Conservation (phyloP, 306 rosid genomes). For the Nissolia schottii region DNA sequence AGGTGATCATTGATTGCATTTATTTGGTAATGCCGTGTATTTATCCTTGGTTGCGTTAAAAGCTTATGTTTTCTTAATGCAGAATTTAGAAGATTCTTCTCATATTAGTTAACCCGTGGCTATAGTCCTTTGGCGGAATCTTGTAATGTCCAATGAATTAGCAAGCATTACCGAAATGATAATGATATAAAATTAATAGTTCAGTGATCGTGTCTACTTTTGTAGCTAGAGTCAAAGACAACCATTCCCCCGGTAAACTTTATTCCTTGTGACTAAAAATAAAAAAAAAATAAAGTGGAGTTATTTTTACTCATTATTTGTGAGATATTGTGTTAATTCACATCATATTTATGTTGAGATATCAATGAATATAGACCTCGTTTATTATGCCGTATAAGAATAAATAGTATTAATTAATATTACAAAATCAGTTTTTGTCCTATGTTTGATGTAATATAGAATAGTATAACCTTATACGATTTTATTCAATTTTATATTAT, state of each 20-base stretch:
- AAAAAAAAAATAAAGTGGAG: too few relatives aligned
- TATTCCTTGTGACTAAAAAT: not conserved
- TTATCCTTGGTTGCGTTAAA: not conserved
- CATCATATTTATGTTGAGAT: too few relatives aligned
- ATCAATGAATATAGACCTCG: too few relatives aligned
- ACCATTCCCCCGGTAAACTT: not conserved
- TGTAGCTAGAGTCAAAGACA: not conserved
- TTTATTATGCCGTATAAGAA: too few relatives aligned
- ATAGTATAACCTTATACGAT: too few relatives aligned
- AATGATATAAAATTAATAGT: not conserved
- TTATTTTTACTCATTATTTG: too few relatives aligned
- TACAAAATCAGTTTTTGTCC: too few relatives aligned
- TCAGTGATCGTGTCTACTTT: not conserved
- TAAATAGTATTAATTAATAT: too few relatives aligned
- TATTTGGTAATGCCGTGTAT: not conserved
- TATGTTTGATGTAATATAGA: too few relatives aligned
- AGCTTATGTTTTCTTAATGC: not conserved
- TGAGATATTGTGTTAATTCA: too few relatives aligned
- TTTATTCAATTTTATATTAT: too few relatives aligned
- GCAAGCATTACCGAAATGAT: slow-evolving; percentile 30
- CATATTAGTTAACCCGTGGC: not conserved
- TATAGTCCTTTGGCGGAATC: slow-evolving; percentile 17
- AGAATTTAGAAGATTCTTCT: slow-evolving; percentile 3
- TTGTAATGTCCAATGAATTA: slow-evolving; percentile 25
- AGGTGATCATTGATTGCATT: slow-evolving; percentile 9